A percentile compares a stretch with the other conserved stretches of the same genome.
Evolutionary conservation across 768 basidiomycete genomes (phyloP).

Genomic region (Dentipellis fragilis): DNA sequence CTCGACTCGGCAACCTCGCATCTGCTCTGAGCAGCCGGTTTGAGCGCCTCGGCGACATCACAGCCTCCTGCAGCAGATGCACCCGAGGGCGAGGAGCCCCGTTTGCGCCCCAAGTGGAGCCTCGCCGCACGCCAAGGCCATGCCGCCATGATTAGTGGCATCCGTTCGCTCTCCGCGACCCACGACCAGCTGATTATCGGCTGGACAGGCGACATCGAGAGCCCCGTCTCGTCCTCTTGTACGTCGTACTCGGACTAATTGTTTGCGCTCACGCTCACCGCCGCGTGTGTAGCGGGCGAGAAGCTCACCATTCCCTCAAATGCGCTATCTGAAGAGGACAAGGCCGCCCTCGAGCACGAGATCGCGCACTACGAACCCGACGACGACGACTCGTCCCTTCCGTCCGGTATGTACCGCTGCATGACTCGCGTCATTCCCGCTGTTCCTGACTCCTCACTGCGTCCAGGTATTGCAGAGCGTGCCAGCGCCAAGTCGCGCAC

Average conservation of each 20-base stretch:
- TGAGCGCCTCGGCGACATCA: background rate
- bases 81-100: slow-evolving; percentile 9
- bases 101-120: slow-evolving; percentile 45
- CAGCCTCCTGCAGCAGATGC: slow-evolving; percentile 11
- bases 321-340: slow-evolving; percentile 50
- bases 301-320: slow-evolving; percentile 34
- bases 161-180: slow-evolving; percentile 70
- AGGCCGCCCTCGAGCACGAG: slow-evolving; percentile 53
- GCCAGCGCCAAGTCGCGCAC: slow-evolving; percentile 33
- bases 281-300: slow-evolving; percentile 16
- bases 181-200: slow-evolving; percentile 90
- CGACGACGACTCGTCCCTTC: slow-evolving; percentile 32
- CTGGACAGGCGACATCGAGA: slow-evolving; percentile 84
- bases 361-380: slow-evolving; percentile 51
- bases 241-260: background rate
- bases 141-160: slow-evolving; percentile 90
- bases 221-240: slow-evolving; percentile 22
- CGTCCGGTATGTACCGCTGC: background rate
- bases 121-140: slow-evolving; percentile 79
- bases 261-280: background rate
- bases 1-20: no score
- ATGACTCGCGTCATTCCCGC: no score
- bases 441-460: background rate
- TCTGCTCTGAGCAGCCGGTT: no score
- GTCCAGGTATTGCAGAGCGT: slow-evolving; percentile 2